Conservation (phyloP, 2,329 filamentous ascomycete genomes). For the Xylaria sp. region DNA sequence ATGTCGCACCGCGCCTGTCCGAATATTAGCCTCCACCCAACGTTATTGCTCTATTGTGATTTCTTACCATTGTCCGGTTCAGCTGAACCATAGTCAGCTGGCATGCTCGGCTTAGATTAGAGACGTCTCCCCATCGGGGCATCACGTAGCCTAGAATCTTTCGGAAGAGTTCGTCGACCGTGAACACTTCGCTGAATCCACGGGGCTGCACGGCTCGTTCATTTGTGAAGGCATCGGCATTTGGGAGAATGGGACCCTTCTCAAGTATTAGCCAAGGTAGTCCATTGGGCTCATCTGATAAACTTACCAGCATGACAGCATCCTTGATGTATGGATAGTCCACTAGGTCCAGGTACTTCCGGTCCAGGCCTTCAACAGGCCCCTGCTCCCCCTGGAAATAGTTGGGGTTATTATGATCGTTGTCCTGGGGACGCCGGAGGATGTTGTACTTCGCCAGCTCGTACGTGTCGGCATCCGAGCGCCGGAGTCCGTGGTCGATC, state of each 20-base stretch:
- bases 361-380: constrained; percentile 3
- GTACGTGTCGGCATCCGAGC: constrained; percentile 4
- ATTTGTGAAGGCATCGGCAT: background rate
- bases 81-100: constrained; percentile 24
- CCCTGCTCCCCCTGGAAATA: background rate
- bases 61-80: constrained; percentile 23
- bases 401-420: constrained; percentile 14
- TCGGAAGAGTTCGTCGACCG: constrained; percentile 20
- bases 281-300: background rate
- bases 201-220: constrained; percentile 13
- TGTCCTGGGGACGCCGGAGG: constrained; percentile 13
- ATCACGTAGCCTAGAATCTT: constrained; percentile 18
- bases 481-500: constrained; percentile 2
- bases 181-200: constrained; percentile 14
- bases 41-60: background rate
- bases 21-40: constrained; percentile 8
- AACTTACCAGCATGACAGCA: constrained; percentile 20
- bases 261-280: constrained; percentile 1
- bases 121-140: constrained; percentile 21
- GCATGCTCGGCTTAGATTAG: constrained; percentile 26
- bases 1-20: constrained; percentile 23
- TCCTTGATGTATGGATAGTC: constrained; percentile 16
- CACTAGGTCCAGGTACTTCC: constrained; percentile 3
- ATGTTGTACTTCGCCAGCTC: constrained; percentile 29
- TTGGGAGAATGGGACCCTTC: constrained; percentile 15